Conservation (phyloP, 116 monocot genomes). For the Cymodocea nodosa region DNA sequence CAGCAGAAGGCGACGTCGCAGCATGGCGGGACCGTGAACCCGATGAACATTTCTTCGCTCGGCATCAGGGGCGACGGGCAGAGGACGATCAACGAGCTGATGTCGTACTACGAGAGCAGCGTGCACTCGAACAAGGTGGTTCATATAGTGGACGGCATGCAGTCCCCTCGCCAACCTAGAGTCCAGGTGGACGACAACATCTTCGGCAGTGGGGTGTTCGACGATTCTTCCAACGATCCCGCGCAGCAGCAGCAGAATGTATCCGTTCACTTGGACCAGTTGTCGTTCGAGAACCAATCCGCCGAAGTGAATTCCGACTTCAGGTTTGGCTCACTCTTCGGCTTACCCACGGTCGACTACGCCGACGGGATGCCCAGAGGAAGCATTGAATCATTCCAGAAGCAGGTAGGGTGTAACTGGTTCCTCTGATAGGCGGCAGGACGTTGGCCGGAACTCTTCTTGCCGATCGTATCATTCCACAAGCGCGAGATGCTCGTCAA, state of each 20-base stretch:
- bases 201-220: slow-evolving; percentile 4
- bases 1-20: slow-evolving; percentile 14
- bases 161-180: slow-evolving; percentile 1
- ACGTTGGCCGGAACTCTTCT: background rate
- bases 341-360: slow-evolving; percentile 18
- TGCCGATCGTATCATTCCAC: too few species aligned
- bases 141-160: background rate
- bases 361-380: background rate
- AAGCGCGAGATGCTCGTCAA: too few species aligned
- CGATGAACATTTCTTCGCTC: slow-evolving; percentile 22
- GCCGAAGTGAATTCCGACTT: slow-evolving; percentile 8
- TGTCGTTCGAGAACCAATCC: slow-evolving; percentile 11
- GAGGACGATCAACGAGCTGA: slow-evolving; percentile 40
- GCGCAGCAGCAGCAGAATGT: too few species aligned
- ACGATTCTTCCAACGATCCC: background rate
- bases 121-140: slow-evolving; percentile 9
- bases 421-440: slow-evolving; percentile 13
- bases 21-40: background rate
- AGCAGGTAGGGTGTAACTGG: slow-evolving; percentile 26
- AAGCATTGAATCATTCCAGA: slow-evolving; percentile 7
- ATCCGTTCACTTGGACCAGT: slow-evolving; percentile 4
- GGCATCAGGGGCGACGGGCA: slow-evolving; percentile 42
- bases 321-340: slow-evolving; percentile 26
- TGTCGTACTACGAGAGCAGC: slow-evolving; percentile 38
- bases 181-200: slow-evolving; percentile 6